These are phyloP conservation scores for Pichia sp. DNA, from an alignment of 1,139 yeast species.

Conservation along the genomic window DNA sequence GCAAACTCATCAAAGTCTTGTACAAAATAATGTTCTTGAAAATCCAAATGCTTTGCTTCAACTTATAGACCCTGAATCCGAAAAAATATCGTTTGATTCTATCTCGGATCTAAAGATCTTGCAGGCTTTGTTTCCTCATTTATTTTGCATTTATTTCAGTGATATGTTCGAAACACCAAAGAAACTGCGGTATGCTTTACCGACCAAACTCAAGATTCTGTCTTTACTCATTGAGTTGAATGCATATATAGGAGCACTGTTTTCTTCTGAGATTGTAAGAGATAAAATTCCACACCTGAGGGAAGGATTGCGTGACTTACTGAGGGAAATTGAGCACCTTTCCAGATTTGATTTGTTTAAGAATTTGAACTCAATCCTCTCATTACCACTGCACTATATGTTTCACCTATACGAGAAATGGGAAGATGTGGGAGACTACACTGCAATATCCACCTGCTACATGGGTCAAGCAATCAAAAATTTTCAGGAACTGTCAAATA, in stretches of 20 bases:
- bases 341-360: slow-evolving; percentile 7
- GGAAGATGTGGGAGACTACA: slow-evolving; percentile 14
- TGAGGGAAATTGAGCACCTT: slow-evolving; percentile 11
- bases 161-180: slow-evolving; percentile 2
- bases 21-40: slow-evolving; percentile 2
- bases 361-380: slow-evolving; percentile 1
- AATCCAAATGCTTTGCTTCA: slow-evolving; percentile 5
- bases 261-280: slow-evolving; percentile 9
- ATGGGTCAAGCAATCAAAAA: slow-evolving; percentile 1
- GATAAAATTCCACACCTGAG: not conserved
- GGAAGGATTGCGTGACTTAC: slow-evolving; percentile 1
- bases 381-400: slow-evolving; percentile 11
- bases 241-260: slow-evolving; percentile 9
- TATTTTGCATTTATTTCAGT: not conserved
- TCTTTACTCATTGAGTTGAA: slow-evolving; percentile 11
- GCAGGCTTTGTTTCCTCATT: slow-evolving; percentile 5
- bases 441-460: slow-evolving; percentile 2
- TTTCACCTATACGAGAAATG: slow-evolving; percentile 11
- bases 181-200: not conserved
- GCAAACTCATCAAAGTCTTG: not conserved
- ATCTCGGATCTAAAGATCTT: slow-evolving; percentile 7
- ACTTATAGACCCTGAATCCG: not conserved
- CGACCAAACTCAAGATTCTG: slow-evolving; percentile 3
- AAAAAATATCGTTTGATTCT: not conserved
- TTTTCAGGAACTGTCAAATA: not conserved